Percentiles rank a stretch among this genome's conserved stretches.
phyloP scores from a whole-genome alignment of 202 grass and related monocot species.

The Digitaria exilis region DNA sequence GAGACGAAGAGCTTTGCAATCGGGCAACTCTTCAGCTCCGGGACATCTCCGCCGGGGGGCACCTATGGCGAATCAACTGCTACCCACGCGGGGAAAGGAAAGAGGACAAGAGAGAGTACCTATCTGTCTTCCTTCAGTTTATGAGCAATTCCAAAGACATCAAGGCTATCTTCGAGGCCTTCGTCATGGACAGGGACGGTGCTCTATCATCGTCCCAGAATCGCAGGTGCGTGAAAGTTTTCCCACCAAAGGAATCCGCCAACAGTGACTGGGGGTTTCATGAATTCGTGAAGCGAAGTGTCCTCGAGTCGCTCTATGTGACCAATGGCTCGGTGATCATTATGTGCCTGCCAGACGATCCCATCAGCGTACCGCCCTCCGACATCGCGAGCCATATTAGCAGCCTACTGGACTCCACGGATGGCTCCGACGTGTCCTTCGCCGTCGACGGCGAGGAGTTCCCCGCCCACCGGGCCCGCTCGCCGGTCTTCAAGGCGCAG shows the following conservation, averaged over 20 bases:
- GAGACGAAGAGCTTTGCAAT: neutral
- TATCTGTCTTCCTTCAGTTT: neutral
- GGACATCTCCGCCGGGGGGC: slow-evolving; percentile 1
- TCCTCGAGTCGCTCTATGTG: fast-evolving
- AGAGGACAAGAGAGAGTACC: neutral
- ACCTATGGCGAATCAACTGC: slow-evolving; percentile 17
- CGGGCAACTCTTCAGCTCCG: too few species aligned
- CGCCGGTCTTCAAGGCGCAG: slow-evolving; percentile 41
- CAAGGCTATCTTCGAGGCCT: neutral
- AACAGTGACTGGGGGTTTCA: too few species aligned
- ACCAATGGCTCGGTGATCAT: neutral
- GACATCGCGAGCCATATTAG: slow-evolving; percentile 4
- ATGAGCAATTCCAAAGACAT: neutral
- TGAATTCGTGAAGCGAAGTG: too few species aligned
- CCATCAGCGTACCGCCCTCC: neutral
- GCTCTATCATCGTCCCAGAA: neutral
- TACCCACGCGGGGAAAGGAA: neutral
- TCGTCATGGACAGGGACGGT: neutral
- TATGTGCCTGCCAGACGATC: neutral
- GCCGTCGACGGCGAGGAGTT: slow-evolving; percentile 19
- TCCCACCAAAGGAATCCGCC: too few species aligned
- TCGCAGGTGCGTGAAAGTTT: too few species aligned
- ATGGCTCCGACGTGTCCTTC: slow-evolving; percentile 31
- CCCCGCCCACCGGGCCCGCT: slow-evolving; percentile 25
- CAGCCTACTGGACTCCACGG: neutral